These are phyloP conservation scores for Mycena epipterygia DNA, from an alignment of 768 basidiomycete species.

Conservation along the genomic window DNA sequence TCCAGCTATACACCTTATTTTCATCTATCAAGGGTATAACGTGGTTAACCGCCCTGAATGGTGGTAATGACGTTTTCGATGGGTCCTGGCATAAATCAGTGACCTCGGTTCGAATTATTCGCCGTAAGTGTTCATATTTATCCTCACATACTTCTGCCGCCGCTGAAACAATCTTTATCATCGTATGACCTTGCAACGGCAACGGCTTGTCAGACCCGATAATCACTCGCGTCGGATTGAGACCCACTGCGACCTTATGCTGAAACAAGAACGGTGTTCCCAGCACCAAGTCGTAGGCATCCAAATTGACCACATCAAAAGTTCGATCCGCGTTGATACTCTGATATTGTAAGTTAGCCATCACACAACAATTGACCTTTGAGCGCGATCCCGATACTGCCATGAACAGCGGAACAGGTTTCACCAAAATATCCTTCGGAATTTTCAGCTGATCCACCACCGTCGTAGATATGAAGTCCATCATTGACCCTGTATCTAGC, in stretches of 20 bases:
- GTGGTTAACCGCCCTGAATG: slow-evolving; percentile 49
- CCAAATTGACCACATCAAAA: slow-evolving; percentile 40
- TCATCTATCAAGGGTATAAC: slow-evolving; percentile 50
- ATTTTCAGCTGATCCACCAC: slow-evolving; percentile 48
- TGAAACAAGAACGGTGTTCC: slow-evolving; percentile 42
- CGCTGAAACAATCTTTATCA: slow-evolving; percentile 12
- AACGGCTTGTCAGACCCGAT: slow-evolving; percentile 26
- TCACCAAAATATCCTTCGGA: slow-evolving; percentile 36
- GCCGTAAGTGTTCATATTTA: slow-evolving; percentile 18
- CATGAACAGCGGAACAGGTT: slow-evolving; percentile 48
- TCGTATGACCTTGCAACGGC: slow-evolving; percentile 25
- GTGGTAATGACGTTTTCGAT: slow-evolving; percentile 35
- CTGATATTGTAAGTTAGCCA: slow-evolving; percentile 44
- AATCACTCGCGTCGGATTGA: slow-evolving; percentile 33
- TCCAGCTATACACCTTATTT: slow-evolving; percentile 43
- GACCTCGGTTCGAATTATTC: slow-evolving; percentile 26
- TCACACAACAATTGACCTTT: slow-evolving; percentile 41
- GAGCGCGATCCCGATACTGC: slow-evolving; percentile 49
- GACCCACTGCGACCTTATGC: slow-evolving; percentile 34
- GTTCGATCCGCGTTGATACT: slow-evolving; percentile 33
- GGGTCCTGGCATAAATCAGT: slow-evolving; percentile 37
- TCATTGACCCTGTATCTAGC: slow-evolving; percentile 39
- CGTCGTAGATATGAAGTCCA: slow-evolving; percentile 50
- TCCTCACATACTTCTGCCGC: slow-evolving; percentile 23
- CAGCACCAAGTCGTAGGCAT: slow-evolving; percentile 38